These are phyloP conservation scores for Alnus rubra DNA, from an alignment of 306 rosid genomes.

Conservation along the genomic window DNA sequence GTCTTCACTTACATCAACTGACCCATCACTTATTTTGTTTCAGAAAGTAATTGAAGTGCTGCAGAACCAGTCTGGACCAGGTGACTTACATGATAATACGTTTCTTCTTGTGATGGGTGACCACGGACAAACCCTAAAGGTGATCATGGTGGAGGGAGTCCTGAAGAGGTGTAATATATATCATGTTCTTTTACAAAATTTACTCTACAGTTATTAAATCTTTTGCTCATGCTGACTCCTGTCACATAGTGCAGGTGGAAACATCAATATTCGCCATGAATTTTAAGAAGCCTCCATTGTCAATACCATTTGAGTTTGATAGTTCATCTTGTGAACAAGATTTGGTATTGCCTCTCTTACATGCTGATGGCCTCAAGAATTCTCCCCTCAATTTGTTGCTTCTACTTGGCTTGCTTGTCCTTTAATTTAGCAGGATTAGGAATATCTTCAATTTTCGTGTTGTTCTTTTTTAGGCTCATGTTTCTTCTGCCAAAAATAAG, in stretches of 20 bases:
- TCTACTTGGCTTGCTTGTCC: background rate
- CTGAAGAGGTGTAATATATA: constrained; percentile 74
- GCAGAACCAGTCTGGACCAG: constrained; percentile 73
- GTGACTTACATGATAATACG: constrained; percentile 86
- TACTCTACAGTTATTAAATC: background rate
- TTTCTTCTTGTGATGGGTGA: constrained; percentile 97
- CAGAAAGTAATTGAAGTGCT: constrained; percentile 81
- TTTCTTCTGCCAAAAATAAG: background rate
- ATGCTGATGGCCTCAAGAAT: constrained; percentile 21
- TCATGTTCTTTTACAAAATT: constrained; percentile 9
- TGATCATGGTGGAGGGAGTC: constrained; percentile 98
- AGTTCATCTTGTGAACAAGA: constrained; percentile 55
- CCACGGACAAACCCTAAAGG: constrained; percentile 98
- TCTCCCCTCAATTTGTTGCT: constrained; percentile 1
- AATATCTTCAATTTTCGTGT: constrained; percentile 3
- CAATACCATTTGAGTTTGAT: constrained; percentile 50
- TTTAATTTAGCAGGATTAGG: background rate
- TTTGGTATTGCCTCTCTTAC: constrained; percentile 54
- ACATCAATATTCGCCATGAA: constrained; percentile 87
- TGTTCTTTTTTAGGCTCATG: constrained; percentile 20
- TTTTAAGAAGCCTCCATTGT: constrained; percentile 58
- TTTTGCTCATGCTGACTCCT: constrained; percentile 30
- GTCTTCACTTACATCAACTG: constrained; percentile 5
- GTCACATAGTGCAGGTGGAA: constrained; percentile 65
- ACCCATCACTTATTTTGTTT: constrained; percentile 35